Base-by-base conservation (phyloP, 495 filamentous ascomycete species). In the Pyrenopolyporus hunteri region DNA sequence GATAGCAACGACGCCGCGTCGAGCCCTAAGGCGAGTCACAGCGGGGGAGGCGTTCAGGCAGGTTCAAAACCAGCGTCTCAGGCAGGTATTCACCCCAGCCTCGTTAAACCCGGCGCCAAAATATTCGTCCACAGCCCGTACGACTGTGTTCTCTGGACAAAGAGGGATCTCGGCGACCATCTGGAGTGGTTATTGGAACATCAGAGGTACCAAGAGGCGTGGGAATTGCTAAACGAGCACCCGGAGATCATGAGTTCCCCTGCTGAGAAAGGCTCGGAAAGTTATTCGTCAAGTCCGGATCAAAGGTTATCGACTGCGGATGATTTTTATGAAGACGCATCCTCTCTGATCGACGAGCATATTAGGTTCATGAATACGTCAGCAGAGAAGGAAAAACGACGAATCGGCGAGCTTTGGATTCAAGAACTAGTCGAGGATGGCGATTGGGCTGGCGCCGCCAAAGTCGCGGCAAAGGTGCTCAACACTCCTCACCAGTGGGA, bases 51-150 rank as follows among this genome's bases (percentile, higher is more conserved):
- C 53, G 47, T 54, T 16, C 65, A 66, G 58, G 46, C 36, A 23
- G 62, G 43, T 36, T 8, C 31, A 8, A 43, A 47, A 17, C 47
- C 47, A 9, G 37, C 31, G 6, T 64, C 44, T 17, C 55, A 56
- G 40, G 65, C 73, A 3, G 71, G n/a, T n/a, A n/a, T 73, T 1
- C 79, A 83, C 62, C 76, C 79, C 1, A 74, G 78, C 49, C 73
- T 83, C 6, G 63, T 70, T 39, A 85, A 85, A 11, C 82, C 85
- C 5, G 93, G 94, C 0, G 82, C 92, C 59, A 98, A 97, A 64
- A 90, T 98, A 20, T 97, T 96, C 70, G 89, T 98, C 25, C 91
- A 95, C 46, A 97, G 92, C 65, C 95, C 95, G 1, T 98, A 94
- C 63, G 94, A 98, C 74, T 96, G 92, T 62, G 84, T 97, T 17